Evolutionary conservation across 352 stramenopile genomes (phyloP), one percentile per base, ranked within the genome.

Genomic region (Phytophthora niederhauseri): DNA sequence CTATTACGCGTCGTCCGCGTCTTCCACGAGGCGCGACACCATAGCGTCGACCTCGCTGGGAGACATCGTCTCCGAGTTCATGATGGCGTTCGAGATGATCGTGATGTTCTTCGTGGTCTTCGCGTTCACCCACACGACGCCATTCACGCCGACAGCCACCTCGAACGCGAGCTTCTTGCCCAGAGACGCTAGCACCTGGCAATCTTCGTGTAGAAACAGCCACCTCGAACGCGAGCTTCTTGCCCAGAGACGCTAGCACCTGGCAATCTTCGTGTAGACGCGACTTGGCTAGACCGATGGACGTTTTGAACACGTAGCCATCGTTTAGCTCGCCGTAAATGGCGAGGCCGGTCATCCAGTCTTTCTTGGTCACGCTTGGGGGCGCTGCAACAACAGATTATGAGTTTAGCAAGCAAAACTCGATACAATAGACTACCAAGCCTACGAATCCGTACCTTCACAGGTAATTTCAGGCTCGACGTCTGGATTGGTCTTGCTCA

Each of bases 331-430:
- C 91, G 14, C 97, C 97, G 71, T 99, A 99, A 19, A 98, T 94
- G 20, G 95, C 90, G 64, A 99, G 86, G 9, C 98, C 97, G 9
- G 97, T 99, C 94, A 99, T 99, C 98, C 98, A 99, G 79, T 99
- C 98, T 73, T 99, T 99, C 80, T 97, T 90, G 57, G 85, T 77
- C 73, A 95, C 72, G 79, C 87, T 81, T 66, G 94, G 66, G 50
- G 87, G 92, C 19, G 91, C 87, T 91, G 66, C 20, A 59, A 75
- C 3, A 65, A n/a, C 9, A 43, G 34, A 46, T 24, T 17, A 56
- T 52, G 15, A 48, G 41, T 48, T 48, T 9, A 24, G 46, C 14
- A 15, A 52, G 3, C 8, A 19, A 52, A 52, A 50, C 2, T 45
- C 36, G 4, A 48, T 15, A 43, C 34, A 43, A 43, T 17, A 43